Base-by-base conservation (phyloP, 2,329 filamentous ascomycete genomes). In the Fusarium veterinarium region DNA sequence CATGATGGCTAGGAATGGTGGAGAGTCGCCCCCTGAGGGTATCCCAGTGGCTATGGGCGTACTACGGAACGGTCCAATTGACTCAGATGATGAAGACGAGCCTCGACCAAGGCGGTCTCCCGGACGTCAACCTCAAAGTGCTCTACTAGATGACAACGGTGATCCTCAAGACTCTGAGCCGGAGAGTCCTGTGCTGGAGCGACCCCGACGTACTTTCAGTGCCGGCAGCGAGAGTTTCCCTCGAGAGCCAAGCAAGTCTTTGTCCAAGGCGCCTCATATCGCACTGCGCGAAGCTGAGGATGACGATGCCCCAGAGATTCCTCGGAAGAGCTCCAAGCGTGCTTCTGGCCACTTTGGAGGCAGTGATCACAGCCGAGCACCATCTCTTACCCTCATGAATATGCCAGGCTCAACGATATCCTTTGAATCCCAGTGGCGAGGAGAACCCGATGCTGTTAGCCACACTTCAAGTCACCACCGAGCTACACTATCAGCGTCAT, bases 241-340 rank as follows among this genome's bases (percentile, higher is more conserved):
- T 35, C 64, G 66, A 49, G 69, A 76, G 48, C 75, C 76, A 48
- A 70, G 57, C 25, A 72, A 74, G 38, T 64, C 69, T 16, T 16
- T 78, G 40, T 67, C 75, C 6, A 78, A 76, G 56, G 69, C 64
- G 10, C 64, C 62, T 17, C 73, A 74, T 28, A 69, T 62, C 12
- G 59, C 64, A 46, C 55, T 76, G 42, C 71, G 72, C 17, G 60
- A 72, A 28, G 69, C 77, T 64, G 75, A 80, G 56, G 73, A 84
- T 71, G 55, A 82, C 61, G 77, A 82, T n/a, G 75, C 86, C 8
- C 90, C 90, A 0, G 84, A 87, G 12, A 87, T 95, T 37, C 92
- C 93, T 5, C 87, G 92, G 35, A 94, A 92, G 81, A 94, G 91
- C 78, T 95, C 93, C 1, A 91, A 90, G 78, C 87, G 91, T 66